These are phyloP conservation scores for Sporothrix protearum DNA, from an alignment of 2,329 filamentous ascomycete genomes.

Conservation along the genomic window DNA sequence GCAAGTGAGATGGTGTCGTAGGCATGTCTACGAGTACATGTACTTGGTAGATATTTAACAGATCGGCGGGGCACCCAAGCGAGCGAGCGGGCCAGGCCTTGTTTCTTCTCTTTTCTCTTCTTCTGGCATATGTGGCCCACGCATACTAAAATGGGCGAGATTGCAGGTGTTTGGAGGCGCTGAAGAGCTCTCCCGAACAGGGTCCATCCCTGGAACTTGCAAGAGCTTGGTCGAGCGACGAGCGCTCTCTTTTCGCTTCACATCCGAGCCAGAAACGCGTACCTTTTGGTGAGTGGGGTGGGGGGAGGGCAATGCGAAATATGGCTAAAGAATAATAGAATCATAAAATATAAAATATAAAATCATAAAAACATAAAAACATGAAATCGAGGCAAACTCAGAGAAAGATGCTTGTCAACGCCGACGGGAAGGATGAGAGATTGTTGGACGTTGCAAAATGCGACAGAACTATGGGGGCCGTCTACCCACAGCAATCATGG, in stretches of 20 bases:
- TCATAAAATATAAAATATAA: too few relatives aligned
- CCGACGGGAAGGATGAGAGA: neutral
- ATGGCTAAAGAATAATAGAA: neutral
- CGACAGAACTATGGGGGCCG: neutral
- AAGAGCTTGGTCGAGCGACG: neutral
- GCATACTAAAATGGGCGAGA: neutral
- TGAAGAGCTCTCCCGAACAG: neutral
- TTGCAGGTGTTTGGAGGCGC: neutral
- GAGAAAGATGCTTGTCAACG: too few relatives aligned
- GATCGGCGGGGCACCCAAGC: neutral
- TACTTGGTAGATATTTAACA: too few relatives aligned
- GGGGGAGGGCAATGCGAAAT: neutral
- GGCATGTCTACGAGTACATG: neutral
- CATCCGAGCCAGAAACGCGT: neutral
- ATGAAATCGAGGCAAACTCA: too few relatives aligned
- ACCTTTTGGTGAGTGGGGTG: conserved; percentile 4
- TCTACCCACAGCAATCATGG: neutral
- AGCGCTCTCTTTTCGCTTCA: neutral
- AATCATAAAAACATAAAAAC: too few relatives aligned
- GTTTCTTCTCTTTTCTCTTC: neutral
- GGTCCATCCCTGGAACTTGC: neutral
- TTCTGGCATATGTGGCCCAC: neutral
- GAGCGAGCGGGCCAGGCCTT: neutral
- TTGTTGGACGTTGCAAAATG: neutral
- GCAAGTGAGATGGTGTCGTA: too few relatives aligned